Percentiles rank a stretch among this genome's conserved stretches.
Conservation (phyloP, 2,329 filamentous ascomycete species). For the Bipolaris cookei region DNA sequence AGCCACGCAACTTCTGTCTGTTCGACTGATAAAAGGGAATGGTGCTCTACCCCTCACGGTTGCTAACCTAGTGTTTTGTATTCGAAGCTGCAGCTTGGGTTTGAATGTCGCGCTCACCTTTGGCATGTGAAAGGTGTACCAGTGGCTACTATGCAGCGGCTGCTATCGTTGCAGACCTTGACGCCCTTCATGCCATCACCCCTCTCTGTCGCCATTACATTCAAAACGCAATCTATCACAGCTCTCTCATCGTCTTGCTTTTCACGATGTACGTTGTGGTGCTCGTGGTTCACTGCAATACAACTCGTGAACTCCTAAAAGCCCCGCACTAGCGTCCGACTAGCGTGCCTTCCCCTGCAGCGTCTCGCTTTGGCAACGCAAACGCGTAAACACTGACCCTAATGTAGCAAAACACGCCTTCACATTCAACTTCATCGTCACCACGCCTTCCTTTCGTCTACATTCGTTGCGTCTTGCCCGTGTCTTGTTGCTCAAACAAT, state of each 20-base stretch:
- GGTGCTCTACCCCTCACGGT: too few relatives aligned
- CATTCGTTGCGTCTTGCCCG: conserved; percentile 10
- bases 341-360: conserved; percentile 18
- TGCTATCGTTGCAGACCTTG: neutral
- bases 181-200: neutral
- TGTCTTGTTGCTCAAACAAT: neutral
- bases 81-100: neutral
- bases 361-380: conserved; percentile 19
- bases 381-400: conserved; percentile 20
- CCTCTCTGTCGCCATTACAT: too few relatives aligned
- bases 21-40: too few relatives aligned
- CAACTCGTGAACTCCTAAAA: neutral
- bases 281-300: conserved; percentile 1
- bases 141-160: neutral
- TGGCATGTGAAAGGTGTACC: neutral
- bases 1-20: too few relatives aligned
- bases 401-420: conserved; percentile 18
- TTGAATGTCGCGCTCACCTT: neutral
- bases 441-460: conserved; percentile 15
- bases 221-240: neutral
- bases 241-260: neutral
- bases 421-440: conserved; percentile 10
- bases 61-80: too few relatives aligned
- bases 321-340: conserved; percentile 15
- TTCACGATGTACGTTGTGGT: neutral